These are phyloP conservation scores for Ganoderma lucidum DNA, from an alignment of 1,284 basidiomycete species.

Conservation along the genomic window DNA sequence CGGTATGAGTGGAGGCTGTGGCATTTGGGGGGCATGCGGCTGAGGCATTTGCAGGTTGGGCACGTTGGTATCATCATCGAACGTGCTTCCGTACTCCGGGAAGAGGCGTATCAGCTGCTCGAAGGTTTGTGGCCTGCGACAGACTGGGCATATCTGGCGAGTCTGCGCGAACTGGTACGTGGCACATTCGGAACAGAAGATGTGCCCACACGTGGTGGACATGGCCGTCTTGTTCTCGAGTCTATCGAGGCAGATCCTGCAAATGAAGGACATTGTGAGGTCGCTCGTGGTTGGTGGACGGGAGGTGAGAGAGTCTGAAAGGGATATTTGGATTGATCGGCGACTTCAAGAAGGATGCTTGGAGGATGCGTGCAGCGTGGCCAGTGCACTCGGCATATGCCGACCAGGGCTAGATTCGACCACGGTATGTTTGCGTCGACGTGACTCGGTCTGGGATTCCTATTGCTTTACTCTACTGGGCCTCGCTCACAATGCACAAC, in stretches of 20 bases:
- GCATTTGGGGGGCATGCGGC: not conserved
- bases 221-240: conserved; percentile 22
- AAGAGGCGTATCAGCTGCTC: conserved; percentile 33
- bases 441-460: no score
- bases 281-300: not conserved
- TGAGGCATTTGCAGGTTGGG: not conserved
- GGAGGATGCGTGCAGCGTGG: not conserved
- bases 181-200: conserved; percentile 36
- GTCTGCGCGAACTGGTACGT: conserved; percentile 30
- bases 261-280: conserved; percentile 13
- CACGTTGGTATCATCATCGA: not conserved
- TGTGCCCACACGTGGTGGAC: conserved; percentile 21
- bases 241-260: conserved; percentile 35
- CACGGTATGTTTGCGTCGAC: no score
- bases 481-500: not conserved
- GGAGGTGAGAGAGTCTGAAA: not conserved
- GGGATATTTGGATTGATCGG: conserved; percentile 3
- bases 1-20: not conserved
- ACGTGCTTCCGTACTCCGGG: conserved; percentile 12
- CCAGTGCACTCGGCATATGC: no score
- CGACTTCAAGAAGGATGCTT: not conserved
- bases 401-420: no score
- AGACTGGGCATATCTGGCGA: conserved; percentile 31
- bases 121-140: conserved; percentile 28
- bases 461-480: no score